These are phyloP conservation scores for Beauveria rudraprayagi DNA, from an alignment of 2,329 filamentous ascomycete species.

Conservation along the genomic window DNA sequence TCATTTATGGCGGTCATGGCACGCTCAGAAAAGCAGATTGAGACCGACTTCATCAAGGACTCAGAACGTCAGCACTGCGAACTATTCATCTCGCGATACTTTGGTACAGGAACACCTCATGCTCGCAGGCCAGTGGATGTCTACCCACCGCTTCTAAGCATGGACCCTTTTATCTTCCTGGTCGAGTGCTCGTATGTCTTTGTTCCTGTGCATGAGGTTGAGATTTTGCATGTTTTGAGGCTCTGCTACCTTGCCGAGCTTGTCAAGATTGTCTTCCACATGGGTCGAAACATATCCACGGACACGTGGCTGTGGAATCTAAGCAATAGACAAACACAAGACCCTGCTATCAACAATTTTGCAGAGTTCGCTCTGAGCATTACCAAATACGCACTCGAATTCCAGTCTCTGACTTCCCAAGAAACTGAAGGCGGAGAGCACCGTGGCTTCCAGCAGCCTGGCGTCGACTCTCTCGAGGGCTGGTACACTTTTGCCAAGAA, in stretches of 20 bases:
- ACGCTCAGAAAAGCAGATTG: slow-evolving; percentile 53
- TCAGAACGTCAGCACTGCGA: slow-evolving; percentile 67
- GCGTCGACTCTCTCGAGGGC: slow-evolving; percentile 43
- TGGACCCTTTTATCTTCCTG: slow-evolving; percentile 73
- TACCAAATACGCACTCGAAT: slow-evolving; percentile 36
- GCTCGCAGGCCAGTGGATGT: slow-evolving; percentile 35
- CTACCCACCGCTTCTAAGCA: slow-evolving; percentile 51
- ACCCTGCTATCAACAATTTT: slow-evolving; percentile 45
- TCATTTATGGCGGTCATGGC: slow-evolving; percentile 76
- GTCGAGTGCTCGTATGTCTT: slow-evolving; percentile 69
- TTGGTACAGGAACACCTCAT: slow-evolving; percentile 33
- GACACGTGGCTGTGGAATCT: slow-evolving; percentile 41
- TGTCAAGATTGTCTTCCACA: slow-evolving; percentile 64
- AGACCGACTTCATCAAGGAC: slow-evolving; percentile 57
- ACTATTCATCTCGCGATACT: slow-evolving; percentile 58
- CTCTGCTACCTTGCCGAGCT: slow-evolving; percentile 89
- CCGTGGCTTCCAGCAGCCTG: slow-evolving; percentile 46
- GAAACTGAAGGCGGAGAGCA: slow-evolving; percentile 28
- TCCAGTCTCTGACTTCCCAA: slow-evolving; percentile 25
- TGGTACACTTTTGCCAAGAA: slow-evolving; percentile 60
- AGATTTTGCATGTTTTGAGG: slow-evolving; percentile 71
- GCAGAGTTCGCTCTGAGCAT: slow-evolving; percentile 45
- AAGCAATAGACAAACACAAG: slow-evolving; percentile 32
- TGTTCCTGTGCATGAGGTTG: slow-evolving; percentile 57
- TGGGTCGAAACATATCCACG: slow-evolving; percentile 46